Base-by-base conservation (phyloP, 306 rosid genomes). In the Prunus davidiana region DNA sequence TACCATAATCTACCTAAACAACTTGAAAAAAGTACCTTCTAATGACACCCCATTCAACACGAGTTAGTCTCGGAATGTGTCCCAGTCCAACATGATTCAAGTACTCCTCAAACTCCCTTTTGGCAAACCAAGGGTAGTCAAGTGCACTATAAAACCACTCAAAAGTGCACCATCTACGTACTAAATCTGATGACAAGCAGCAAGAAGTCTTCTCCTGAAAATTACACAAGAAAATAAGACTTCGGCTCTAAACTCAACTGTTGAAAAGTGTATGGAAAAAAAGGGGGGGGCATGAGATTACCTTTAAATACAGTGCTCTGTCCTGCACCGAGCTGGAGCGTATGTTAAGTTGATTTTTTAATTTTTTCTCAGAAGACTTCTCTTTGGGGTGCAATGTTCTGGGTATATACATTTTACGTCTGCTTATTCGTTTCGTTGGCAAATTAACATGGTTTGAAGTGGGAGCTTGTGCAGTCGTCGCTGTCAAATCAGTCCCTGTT, bases 141-240 rank as follows among this genome's bases (percentile, higher is more conserved):
- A 95, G 82, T 62, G 98, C 97, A 64, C 97, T 90, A 78, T 95
- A 95, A 86, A 92, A 92, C 97, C 97, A 95, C 84, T 95, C 98
- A 83, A 88, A 95, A 27, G 86, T 81, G 80, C 87, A 86, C 97
- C 98, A 90, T 80, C 91, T 92, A 41, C 91, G 92, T 54, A 88
- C 89, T 87, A 79, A 8, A 77, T 43, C 49, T 69, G 95, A 92
- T 43, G 96, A 92, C 83, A 95, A 68, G 85, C 90, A 92, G 79
- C 80, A 81, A 74, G 88, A 89, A 76, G 90, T 86, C 89, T 86
- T 82, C 67, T 88, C 96, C 98, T 92, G 88, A 83, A 83, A 81
- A 74, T 84, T 62, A 71, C 57, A 80, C 18, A 19, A 34, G 64
- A 76, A 67, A 69, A 71, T 54, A 68, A 76, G 32, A 64, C 65